Percentiles rank a stretch among this genome's conserved stretches.
Conservation (phyloP, 257 asterid species). For the Haberlea rhodopensis region DNA sequence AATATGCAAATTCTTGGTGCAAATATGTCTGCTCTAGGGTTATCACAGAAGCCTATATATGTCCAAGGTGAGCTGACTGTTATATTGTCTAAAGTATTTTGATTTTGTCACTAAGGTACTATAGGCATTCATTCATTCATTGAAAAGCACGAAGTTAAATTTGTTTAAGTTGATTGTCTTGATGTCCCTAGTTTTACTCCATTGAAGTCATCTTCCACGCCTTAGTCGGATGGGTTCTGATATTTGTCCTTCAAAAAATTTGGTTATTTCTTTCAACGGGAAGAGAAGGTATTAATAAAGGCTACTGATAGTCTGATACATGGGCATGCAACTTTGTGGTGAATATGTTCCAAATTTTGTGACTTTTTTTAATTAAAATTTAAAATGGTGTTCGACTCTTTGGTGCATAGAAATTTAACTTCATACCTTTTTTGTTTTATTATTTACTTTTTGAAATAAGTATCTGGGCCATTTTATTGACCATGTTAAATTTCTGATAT, state of each 20-base stretch:
- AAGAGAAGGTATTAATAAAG: neutral
- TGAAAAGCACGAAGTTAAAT: neutral
- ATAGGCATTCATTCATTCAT: neutral
- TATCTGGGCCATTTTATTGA: too few relatives aligned
- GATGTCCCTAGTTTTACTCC: too few relatives aligned
- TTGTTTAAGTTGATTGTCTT: too few relatives aligned
- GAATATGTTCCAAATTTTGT: neutral
- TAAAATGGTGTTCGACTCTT: neutral
- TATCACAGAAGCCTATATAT: constrained; percentile 96
- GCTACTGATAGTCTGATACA: too few relatives aligned
- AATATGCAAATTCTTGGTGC: constrained; percentile 88
- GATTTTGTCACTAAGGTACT: neutral
- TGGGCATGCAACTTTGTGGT: neutral
- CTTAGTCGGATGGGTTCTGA: too few relatives aligned
- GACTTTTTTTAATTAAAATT: neutral
- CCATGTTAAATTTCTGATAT: too few relatives aligned
- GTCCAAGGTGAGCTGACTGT: constrained; percentile 58
- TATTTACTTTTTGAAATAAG: too few relatives aligned
- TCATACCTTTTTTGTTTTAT: too few relatives aligned
- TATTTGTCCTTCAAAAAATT: constrained; percentile 7
- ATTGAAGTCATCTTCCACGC: too few relatives aligned
- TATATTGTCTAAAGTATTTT: neutral
- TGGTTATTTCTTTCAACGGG: neutral
- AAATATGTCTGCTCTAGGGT: constrained; percentile 95
- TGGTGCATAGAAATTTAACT: too few relatives aligned